Evolutionary conservation across 345 rosid species (phyloP), one percentile per base, ranked within the genome.

Genomic region (Nephelium lappaceum): DNA sequence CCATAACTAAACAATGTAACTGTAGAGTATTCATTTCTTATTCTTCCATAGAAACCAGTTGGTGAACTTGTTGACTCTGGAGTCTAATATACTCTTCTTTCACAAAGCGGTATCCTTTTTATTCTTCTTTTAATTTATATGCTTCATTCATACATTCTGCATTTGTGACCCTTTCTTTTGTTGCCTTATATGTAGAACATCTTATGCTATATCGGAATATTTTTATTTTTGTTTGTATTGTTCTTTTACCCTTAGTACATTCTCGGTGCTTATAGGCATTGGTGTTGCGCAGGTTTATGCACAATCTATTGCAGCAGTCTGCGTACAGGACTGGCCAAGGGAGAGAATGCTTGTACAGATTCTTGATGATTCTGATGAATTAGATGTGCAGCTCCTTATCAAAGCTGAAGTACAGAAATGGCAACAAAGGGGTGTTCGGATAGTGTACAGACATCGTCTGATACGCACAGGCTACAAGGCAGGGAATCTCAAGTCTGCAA

Each of bases 401-500:
- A 91, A 94, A 81, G 89, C 95, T 16, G 98, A 94, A 85, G 97
- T 94, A 41, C 93, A 87, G 81, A 94, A 92, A 82, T 94, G 98
- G 97, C 98, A 94, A 68, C 97, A 92, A 69, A 87, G 94, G 81
- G 98, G 97, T 78, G 88, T 92, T 23, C 88, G 77, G 62, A 90
- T 94, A 45, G 16, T 92, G 75, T 94, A 94, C 76, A 87, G 98
- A 53, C 98, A 94, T 71, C 97, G 98, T 64, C 97, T 94, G 62
- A 88, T 94, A 55, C 90, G 95, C 51, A 89, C 97, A 2, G 98
- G 98, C 70, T 94, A 91, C 84, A 94, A 94, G 86, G 98, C 98
- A 8, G 98, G 98, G 71, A 94, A 94, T 80, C 97, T 94, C 74
- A 94, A 92, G 81, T 93, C 98, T 85, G 98, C 98, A 71, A 92